phyloP scores from a whole-genome alignment of 2,329 filamentous ascomycete genomes.

The Fusarium ambrosium region DNA sequence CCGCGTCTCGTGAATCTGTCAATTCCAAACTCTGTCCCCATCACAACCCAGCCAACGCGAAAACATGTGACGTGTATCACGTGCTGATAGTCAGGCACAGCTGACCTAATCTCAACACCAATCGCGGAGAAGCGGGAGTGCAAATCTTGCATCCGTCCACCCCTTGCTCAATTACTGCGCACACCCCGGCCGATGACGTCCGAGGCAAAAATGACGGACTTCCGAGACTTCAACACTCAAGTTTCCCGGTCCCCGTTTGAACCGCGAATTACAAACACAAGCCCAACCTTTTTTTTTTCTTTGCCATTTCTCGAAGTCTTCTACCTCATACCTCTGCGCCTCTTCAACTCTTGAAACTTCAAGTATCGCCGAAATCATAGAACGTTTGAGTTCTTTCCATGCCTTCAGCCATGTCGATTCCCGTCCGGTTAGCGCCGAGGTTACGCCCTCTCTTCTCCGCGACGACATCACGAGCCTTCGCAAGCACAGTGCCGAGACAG shows the following conservation, averaged over 20 bases:
- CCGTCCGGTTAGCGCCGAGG: slow-evolving; percentile 49
- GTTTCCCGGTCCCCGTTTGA: slow-evolving; percentile 33
- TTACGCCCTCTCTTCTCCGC: slow-evolving; percentile 48
- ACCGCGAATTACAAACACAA: slow-evolving; percentile 21
- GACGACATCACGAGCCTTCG: slow-evolving; percentile 44
- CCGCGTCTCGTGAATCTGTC: neutral
- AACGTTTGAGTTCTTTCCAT: neutral
- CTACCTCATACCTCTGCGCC: neutral
- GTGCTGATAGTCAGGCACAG: slow-evolving; percentile 7
- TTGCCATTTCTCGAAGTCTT: neutral
- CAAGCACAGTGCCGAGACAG: slow-evolving; percentile 43
- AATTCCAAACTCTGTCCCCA: neutral
- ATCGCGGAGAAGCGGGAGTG: slow-evolving; percentile 11
- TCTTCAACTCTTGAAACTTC: neutral
- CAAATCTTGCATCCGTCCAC: neutral
- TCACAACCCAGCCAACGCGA: slow-evolving; percentile 16
- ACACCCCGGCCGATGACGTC: slow-evolving; percentile 50
- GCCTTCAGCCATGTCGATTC: slow-evolving; percentile 47
- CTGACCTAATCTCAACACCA: slow-evolving; percentile 9
- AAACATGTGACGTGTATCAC: slow-evolving; percentile 32
- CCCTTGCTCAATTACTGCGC: neutral
- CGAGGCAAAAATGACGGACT: slow-evolving; percentile 48
- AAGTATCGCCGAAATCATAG: neutral
- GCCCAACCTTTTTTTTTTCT: neutral
- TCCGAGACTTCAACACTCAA: slow-evolving; percentile 44